Conservation (phyloP, 164 flowering plant species). For the Aristolochia californica region DNA sequence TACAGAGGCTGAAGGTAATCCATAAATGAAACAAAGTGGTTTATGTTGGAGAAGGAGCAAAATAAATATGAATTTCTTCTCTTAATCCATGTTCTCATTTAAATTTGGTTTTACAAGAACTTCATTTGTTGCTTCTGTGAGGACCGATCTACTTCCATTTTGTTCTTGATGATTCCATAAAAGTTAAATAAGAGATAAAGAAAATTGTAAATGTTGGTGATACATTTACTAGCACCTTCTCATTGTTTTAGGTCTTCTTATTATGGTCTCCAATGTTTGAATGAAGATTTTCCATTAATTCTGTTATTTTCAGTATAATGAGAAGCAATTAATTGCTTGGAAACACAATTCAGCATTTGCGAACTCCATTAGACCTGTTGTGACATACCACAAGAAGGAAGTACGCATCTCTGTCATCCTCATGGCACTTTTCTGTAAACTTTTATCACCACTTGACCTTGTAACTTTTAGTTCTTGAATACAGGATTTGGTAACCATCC, state of each 20-base stretch:
- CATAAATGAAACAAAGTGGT: too few species aligned
- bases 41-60: not conserved
- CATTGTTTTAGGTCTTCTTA: too few species aligned
- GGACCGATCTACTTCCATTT: too few species aligned
- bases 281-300: not conserved
- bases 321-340: constrained; percentile 25
- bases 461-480: not conserved
- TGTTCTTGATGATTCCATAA: too few species aligned
- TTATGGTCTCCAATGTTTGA: too few species aligned
- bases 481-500: constrained; percentile 54
- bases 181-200: too few species aligned
- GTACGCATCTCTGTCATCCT: constrained; percentile 26
- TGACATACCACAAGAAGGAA: constrained; percentile 27
- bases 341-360: constrained; percentile 30
- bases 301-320: constrained; percentile 29
- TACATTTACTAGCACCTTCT: too few species aligned
- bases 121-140: too few species aligned
- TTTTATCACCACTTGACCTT: not conserved
- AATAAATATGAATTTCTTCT: too few species aligned
- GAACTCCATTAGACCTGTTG: constrained; percentile 30
- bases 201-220: too few species aligned
- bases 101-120: too few species aligned
- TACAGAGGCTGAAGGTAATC: constrained; percentile 47
- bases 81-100: too few species aligned
- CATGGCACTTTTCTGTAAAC: not conserved